Base-by-base conservation (phyloP, 768 basidiomycete species). In the Suillus decipiens region DNA sequence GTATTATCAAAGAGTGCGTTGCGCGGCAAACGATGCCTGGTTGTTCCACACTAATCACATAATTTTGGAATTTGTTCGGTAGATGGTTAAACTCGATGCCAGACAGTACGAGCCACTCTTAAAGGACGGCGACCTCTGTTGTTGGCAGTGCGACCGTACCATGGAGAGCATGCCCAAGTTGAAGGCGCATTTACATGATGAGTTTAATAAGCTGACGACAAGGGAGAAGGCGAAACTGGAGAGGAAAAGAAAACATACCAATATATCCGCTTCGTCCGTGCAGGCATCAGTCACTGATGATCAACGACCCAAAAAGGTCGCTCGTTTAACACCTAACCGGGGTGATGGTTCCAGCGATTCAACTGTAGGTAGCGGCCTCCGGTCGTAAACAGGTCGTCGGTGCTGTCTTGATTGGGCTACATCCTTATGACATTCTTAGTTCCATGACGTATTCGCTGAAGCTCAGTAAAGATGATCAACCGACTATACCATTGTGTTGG, bases 111-210 rank as follows among this genome's bases (percentile, higher is more conserved):
- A 91, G 66, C 74, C 79, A 3, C 73, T 92, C 37, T 78, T 96
- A 62, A 90, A 93, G 67, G 84, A 84, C 45, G 76, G 77, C 64
- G 79, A 79, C 63, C 80, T 96, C 4, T 68, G 71, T 7, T 96
- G 95, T 72, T 93, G 86, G 78, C 82, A 76, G 59, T 96, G 95
- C 73, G 78, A 82, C 24, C 73, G 81, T 48, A 73, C 77, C 61
- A 78, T 87, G 74, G 88, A 84, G 68, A 92, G 87, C 64, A 89
- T 96, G 63, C 92, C 92, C 0, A 75, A 77, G 37, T 76, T 96
- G 55, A 94, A 93, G 70, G 73, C 72, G 8, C 95, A 96, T 72
- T 78, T 96, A 7, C 84, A 89, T 71, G 81, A 84, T 66, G 92
- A 95, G 70, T 92, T 87, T 82, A 82, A 88, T 39, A 77, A 79